Evolutionary conservation across 257 asterid genomes (phyloP).

Genomic region (Solanum paucissectum): DNA sequence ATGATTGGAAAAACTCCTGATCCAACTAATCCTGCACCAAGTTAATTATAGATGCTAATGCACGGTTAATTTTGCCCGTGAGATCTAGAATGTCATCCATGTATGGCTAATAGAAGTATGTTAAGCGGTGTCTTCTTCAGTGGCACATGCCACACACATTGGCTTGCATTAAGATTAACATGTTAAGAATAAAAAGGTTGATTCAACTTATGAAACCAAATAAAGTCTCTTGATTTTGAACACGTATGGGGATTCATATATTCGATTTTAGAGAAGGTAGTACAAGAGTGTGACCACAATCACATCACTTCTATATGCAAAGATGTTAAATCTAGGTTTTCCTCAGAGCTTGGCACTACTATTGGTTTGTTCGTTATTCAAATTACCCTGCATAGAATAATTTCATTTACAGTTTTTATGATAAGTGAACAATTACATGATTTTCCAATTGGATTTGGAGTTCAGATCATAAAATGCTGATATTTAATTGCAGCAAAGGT

Average conservation of each 20-base stretch:
- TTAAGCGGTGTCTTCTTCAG: not conserved
- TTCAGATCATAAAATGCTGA: not conserved
- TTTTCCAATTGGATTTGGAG: not conserved
- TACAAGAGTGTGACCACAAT: not conserved
- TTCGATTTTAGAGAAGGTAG: not conserved
- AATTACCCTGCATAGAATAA: not conserved
- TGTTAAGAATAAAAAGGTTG: not conserved
- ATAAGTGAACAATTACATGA: not conserved
- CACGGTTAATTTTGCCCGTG: not conserved
- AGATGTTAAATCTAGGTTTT: not conserved
- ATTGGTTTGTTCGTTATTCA: not conserved
- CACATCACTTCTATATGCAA: not conserved
- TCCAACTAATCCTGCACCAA: not conserved
- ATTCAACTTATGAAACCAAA: not conserved
- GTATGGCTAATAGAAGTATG: not conserved
- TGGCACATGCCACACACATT: not conserved
- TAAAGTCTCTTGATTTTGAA: not conserved
- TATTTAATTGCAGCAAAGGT: conserved; percentile 32
- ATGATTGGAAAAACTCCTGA: not conserved
- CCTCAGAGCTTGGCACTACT: not conserved
- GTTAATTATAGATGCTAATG: not conserved
- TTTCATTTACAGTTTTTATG: not conserved
- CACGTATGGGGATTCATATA: not conserved
- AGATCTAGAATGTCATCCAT: not conserved
- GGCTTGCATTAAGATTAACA: not conserved